Evolutionary conservation across 2,329 filamentous ascomycete species (phyloP).

Genomic region (Fusarium sp.): DNA sequence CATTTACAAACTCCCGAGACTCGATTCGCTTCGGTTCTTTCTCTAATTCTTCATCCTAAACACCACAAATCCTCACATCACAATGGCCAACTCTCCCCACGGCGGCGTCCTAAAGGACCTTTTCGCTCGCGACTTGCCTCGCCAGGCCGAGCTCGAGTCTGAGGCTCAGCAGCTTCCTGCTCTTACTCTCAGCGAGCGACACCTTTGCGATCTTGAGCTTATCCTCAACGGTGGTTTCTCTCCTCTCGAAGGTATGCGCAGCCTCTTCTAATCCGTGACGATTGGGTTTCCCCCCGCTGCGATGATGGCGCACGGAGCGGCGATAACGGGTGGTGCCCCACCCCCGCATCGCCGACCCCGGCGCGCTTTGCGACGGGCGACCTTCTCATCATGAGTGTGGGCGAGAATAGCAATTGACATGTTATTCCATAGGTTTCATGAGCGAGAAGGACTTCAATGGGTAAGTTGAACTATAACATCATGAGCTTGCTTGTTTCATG

Average conservation of each 20-base stretch:
- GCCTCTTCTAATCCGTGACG: constrained; percentile 50
- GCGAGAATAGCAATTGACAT: constrained; percentile 27
- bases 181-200: constrained; percentile 87
- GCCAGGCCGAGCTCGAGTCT: constrained; percentile 80
- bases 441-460: constrained; percentile 96
- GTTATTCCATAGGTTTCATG: constrained; percentile 80
- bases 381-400: constrained; percentile 7
- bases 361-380: constrained; percentile 18
- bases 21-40: constrained; percentile 24
- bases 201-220: constrained; percentile 97
- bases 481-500: neutral
- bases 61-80: constrained; percentile 45
- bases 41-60: constrained; percentile 5
- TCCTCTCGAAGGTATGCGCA: constrained; percentile 83
- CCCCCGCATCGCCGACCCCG: constrained; percentile 43
- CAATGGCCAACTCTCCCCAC: constrained; percentile 79
- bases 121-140: constrained; percentile 89
- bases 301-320: constrained; percentile 35
- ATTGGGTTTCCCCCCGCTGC: constrained; percentile 16
- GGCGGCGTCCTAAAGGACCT: constrained; percentile 98
- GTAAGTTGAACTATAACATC: constrained; percentile 61
- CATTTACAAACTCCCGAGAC: constrained; percentile 21
- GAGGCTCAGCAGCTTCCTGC: constrained; percentile 91
- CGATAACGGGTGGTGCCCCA: constrained; percentile 33
- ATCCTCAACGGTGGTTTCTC: constrained; percentile 98